Conservation (phyloP, 768 basidiomycete genomes). For the Leccinum variicolor region DNA sequence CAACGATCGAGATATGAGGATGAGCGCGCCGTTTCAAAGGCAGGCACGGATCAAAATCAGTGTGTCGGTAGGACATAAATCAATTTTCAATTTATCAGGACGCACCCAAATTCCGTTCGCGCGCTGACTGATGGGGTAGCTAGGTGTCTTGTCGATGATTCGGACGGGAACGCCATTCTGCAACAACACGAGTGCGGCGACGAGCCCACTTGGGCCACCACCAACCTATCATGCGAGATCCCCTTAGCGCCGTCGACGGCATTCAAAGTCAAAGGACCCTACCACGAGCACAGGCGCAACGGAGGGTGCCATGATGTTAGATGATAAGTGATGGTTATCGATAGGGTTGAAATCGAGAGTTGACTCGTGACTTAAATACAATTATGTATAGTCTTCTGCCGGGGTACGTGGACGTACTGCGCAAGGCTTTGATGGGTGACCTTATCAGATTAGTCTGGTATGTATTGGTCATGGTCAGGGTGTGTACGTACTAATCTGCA, state of each 20-base stretch:
- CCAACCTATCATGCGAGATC: constrained; percentile 17
- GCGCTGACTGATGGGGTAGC: constrained; percentile 36
- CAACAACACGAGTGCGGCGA: constrained; percentile 34
- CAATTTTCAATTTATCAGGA: background rate
- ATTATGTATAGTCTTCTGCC: no score
- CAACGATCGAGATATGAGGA: background rate
- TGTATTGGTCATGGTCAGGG: no score
- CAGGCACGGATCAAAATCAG: background rate
- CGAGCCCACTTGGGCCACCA: constrained; percentile 32
- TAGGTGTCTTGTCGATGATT: constrained; percentile 46
- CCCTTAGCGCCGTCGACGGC: background rate
- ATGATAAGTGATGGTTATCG: background rate
- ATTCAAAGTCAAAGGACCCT: background rate
- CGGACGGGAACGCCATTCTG: constrained; percentile 48
- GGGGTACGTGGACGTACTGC: no score
- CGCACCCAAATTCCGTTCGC: constrained; percentile 39
- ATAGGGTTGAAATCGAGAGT: background rate
- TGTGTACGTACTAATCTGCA: no score
- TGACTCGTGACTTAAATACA: no score
- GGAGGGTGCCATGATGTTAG: constrained; percentile 7
- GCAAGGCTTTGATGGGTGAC: no score
- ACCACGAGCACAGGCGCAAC: constrained; percentile 22
- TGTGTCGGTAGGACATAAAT: background rate
- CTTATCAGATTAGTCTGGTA: no score
- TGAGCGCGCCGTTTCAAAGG: no score